Conservation (phyloP, 176 grass and related monocot species). For the Carex parvula region DNA sequence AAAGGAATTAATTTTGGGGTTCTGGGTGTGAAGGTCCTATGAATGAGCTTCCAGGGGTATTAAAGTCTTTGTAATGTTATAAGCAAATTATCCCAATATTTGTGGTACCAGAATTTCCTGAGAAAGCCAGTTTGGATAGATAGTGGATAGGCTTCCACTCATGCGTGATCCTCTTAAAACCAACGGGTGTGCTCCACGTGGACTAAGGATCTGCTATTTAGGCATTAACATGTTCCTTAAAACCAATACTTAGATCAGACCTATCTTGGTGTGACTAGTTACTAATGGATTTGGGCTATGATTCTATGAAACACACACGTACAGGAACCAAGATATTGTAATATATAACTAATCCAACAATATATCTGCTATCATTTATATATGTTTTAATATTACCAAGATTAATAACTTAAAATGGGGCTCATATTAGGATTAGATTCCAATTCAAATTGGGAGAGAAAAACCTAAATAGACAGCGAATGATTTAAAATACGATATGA, state of each 20-base stretch:
- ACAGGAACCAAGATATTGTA: neutral
- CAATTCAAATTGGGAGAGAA: too few relatives aligned
- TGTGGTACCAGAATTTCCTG: conserved; percentile 37
- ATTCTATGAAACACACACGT: neutral
- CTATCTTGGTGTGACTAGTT: neutral
- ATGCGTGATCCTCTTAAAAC: conserved; percentile 39
- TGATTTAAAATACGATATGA: too few relatives aligned
- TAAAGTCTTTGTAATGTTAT: conserved; percentile 32
- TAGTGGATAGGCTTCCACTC: conserved; percentile 36
- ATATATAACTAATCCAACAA: too few relatives aligned
- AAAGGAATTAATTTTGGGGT: neutral
- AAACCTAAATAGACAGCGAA: too few relatives aligned
- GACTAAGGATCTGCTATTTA: conserved; percentile 24
- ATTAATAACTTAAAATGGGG: too few relatives aligned
- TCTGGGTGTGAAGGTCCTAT: conserved; percentile 18
- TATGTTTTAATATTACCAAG: too few relatives aligned
- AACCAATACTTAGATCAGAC: neutral
- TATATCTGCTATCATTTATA: too few relatives aligned
- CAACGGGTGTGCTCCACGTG: conserved; percentile 39
- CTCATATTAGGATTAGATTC: too few relatives aligned
- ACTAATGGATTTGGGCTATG: neutral
- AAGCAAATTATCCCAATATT: conserved; percentile 28
- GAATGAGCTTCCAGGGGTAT: conserved; percentile 20
- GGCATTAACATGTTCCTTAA: neutral
- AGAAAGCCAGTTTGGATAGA: conserved; percentile 45